These are phyloP conservation scores for Pisolithus thermaeus DNA, from an alignment of 1,284 basidiomycete genomes.

Conservation along the genomic window DNA sequence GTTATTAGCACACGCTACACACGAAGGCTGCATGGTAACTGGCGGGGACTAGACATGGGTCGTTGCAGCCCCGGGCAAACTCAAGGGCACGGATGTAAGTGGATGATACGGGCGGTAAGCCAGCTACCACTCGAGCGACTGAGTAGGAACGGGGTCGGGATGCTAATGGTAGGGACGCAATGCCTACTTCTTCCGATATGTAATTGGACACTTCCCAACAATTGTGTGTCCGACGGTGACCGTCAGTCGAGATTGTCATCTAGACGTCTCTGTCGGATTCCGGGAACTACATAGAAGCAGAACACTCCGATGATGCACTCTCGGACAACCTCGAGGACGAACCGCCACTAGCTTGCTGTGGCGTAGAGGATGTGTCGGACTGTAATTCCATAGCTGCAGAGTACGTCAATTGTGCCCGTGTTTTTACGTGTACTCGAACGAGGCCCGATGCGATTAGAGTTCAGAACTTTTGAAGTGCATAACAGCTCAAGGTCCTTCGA, in stretches of 20 bases:
- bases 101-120: too few relatives aligned
- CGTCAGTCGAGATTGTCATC: slow-evolving; percentile 86
- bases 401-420: slow-evolving; percentile 72
- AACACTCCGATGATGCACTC: slow-evolving; percentile 33
- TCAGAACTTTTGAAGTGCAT: slow-evolving; percentile 88
- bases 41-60: too few relatives aligned
- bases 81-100: too few relatives aligned
- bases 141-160: slow-evolving; percentile 38
- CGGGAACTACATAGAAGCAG: not conserved
- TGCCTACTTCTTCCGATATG: slow-evolving; percentile 66
- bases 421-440: slow-evolving; percentile 83
- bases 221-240: slow-evolving; percentile 81
- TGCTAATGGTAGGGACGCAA: slow-evolving; percentile 50
- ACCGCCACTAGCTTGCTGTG: slow-evolving; percentile 18
- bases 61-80: too few relatives aligned
- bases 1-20: too few relatives aligned
- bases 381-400: slow-evolving; percentile 29
- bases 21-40: too few relatives aligned
- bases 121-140: slow-evolving; percentile 28
- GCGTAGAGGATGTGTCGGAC: slow-evolving; percentile 18
- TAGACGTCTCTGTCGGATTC: slow-evolving; percentile 25
- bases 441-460: slow-evolving; percentile 56
- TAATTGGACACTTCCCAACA: slow-evolving; percentile 77
- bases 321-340: slow-evolving; percentile 65
- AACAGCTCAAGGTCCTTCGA: slow-evolving; percentile 65